These are phyloP conservation scores for Zelonia costaricensis DNA, from an alignment of 208 protist genomes.

Conservation along the genomic window DNA sequence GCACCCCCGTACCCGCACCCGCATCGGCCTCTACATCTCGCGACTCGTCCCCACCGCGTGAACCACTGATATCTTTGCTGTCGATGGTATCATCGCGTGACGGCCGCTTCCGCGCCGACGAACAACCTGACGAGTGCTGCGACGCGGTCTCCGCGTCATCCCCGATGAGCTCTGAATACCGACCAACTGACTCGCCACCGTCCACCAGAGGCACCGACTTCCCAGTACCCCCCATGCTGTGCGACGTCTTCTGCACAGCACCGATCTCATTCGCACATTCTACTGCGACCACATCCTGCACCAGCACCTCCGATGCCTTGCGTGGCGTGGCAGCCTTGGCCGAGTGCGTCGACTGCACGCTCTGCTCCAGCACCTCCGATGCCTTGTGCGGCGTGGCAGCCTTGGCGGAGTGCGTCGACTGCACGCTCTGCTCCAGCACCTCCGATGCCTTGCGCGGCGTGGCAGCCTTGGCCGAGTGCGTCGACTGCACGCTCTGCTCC, in stretches of 20 bases:
- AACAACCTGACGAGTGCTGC: no score
- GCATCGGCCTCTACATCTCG: no score
- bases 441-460: background rate
- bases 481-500: background rate
- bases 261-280: background rate
- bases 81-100: no score
- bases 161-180: no score
- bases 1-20: no score
- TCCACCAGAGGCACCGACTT: no score
- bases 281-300: no score
- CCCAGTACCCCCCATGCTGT: background rate
- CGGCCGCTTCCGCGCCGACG: no score
- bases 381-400: conserved; percentile 8
- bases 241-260: background rate
- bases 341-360: background rate
- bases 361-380: background rate
- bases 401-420: background rate
- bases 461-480: background rate
- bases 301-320: background rate
- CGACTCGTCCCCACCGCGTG: no score
- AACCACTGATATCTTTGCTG: no score
- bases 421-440: conserved; percentile 2
- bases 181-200: no score
- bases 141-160: background rate
- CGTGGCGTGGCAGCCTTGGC: background rate